phyloP scores from a whole-genome alignment of 2,329 filamentous ascomycete species.

The Elsinoe perseae region DNA sequence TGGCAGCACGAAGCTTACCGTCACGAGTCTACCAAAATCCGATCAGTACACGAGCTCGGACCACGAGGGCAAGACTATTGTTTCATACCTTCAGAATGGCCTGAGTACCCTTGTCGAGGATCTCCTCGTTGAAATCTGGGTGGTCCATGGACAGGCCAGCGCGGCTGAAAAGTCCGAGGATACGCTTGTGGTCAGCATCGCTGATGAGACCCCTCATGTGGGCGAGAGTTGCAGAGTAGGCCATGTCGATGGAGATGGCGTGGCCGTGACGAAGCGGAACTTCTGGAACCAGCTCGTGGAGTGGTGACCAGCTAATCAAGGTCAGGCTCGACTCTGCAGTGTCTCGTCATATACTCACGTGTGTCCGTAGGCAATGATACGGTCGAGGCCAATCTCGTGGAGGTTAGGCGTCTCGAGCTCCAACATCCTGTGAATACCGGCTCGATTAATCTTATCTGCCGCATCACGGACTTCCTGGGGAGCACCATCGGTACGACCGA shows the following conservation, averaged over 20 bases:
- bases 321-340: background rate
- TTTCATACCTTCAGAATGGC: constrained; percentile 53
- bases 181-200: constrained; percentile 52
- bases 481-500: constrained; percentile 54
- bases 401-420: constrained; percentile 66
- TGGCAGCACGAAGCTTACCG: constrained; percentile 58
- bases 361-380: constrained; percentile 67
- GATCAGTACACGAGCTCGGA: constrained; percentile 9
- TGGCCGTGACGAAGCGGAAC: constrained; percentile 64
- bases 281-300: constrained; percentile 62
- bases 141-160: constrained; percentile 67
- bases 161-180: constrained; percentile 61
- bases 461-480: constrained; percentile 50
- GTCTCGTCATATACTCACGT: constrained; percentile 40
- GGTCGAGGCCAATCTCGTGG: constrained; percentile 63
- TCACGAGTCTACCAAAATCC: constrained; percentile 48
- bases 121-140: constrained; percentile 55
- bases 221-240: constrained; percentile 62
- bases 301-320: constrained; percentile 54
- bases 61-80: background rate
- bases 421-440: constrained; percentile 64
- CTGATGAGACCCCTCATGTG: constrained; percentile 54
- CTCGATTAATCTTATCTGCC: constrained; percentile 60
- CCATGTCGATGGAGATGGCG: constrained; percentile 70
- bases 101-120: constrained; percentile 57